phyloP scores from a whole-genome alignment of 106 monocot genomes.

The Dioscorea zingiberensis region DNA sequence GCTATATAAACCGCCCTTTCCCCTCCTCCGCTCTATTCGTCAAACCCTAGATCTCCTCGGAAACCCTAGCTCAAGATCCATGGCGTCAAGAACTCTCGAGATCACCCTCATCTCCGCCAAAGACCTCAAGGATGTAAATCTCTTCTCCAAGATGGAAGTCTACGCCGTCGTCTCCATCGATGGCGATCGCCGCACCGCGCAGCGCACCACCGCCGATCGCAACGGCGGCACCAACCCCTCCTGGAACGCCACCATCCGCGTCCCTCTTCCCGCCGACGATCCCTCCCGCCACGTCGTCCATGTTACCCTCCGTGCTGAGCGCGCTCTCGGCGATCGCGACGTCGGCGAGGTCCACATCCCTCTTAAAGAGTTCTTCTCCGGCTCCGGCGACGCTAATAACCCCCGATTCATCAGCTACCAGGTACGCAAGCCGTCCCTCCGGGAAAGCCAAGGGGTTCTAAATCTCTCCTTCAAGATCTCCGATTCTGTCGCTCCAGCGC shows the following conservation, averaged over 20 bases:
- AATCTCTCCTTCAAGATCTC: conserved; percentile 48
- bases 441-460: conserved; percentile 53
- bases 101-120: conserved; percentile 60
- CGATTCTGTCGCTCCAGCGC: conserved; percentile 6
- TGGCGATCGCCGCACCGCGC: conserved; percentile 20
- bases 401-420: conserved; percentile 52
- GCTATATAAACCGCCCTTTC: neutral
- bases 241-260: conserved; percentile 40
- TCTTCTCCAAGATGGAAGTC: conserved; percentile 51
- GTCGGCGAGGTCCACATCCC: conserved; percentile 64
- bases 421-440: conserved; percentile 49
- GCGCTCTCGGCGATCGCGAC: conserved; percentile 52
- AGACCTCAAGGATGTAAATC: conserved; percentile 54
- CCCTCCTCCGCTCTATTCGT: neutral
- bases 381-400: neutral
- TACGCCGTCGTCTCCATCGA: conserved; percentile 51
- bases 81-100: conserved; percentile 36
- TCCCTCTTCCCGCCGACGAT: conserved; percentile 27
- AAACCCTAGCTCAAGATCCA: conserved; percentile 3
- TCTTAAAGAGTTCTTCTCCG: conserved; percentile 33
- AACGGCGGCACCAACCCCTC: conserved; percentile 36
- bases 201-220: conserved; percentile 40
- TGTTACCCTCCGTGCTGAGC: conserved; percentile 39
- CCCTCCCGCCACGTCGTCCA: conserved; percentile 10
- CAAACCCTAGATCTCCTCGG: neutral